These are phyloP conservation scores for Arctium minus DNA, from an alignment of 129 eudicot genomes.

Conservation along the genomic window DNA sequence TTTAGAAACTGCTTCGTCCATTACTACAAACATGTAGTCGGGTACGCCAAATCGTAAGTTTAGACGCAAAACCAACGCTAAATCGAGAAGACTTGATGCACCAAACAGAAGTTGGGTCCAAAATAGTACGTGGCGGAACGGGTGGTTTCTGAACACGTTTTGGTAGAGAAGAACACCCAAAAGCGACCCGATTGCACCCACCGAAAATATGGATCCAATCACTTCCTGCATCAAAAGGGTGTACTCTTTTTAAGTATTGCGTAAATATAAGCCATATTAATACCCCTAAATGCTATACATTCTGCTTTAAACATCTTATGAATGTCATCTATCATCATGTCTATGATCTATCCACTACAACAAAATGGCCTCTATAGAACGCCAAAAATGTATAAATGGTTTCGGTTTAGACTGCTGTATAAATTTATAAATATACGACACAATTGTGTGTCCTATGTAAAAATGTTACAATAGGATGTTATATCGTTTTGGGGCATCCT, in stretches of 20 bases:
- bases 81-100: conserved; percentile 73
- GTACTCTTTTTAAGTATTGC: neutral
- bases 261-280: too few species aligned
- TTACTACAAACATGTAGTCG: conserved; percentile 65
- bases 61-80: conserved; percentile 60
- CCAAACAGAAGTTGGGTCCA: conserved; percentile 71
- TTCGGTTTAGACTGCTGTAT: too few species aligned
- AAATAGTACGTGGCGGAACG: conserved; percentile 66
- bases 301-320: too few species aligned
- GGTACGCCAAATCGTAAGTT: conserved; percentile 71
- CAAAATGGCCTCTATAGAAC: too few species aligned
- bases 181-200: conserved; percentile 86
- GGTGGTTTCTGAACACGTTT: conserved; percentile 52
- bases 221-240: conserved; percentile 52
- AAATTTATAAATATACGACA: too few species aligned
- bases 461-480: too few species aligned
- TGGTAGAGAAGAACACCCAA: conserved; percentile 81
- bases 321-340: too few species aligned
- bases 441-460: too few species aligned
- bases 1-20: conserved; percentile 60
- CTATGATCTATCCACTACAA: too few species aligned
- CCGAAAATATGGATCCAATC: conserved; percentile 70
- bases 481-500: too few species aligned
- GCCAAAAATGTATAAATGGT: too few species aligned
- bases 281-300: too few species aligned